phyloP scores from a whole-genome alignment of 805 yeast species.

The Cyberlindnera americana region DNA sequence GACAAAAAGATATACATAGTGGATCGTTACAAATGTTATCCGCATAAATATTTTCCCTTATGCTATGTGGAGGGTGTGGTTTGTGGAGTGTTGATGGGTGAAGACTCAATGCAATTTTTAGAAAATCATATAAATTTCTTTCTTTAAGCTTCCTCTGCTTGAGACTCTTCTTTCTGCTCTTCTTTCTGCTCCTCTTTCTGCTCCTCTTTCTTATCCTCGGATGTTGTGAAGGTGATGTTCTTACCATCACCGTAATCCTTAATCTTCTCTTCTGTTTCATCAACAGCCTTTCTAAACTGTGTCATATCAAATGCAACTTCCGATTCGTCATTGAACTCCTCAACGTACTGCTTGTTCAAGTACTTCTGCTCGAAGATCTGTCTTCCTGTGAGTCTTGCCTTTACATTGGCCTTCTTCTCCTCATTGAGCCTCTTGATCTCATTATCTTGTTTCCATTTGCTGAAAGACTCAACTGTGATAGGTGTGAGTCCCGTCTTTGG shows the following conservation, averaged over 20 bases:
- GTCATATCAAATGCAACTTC: conserved; percentile 40
- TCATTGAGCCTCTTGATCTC: conserved; percentile 49
- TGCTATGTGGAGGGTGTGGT: background rate
- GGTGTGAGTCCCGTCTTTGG: conserved; percentile 77
- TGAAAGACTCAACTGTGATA: conserved; percentile 76
- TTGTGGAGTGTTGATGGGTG: no score
- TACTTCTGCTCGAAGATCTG: conserved; percentile 63
- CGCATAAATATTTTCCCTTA: background rate
- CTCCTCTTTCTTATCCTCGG: conserved; percentile 28
- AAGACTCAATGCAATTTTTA: background rate
- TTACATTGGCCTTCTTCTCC: conserved; percentile 37
- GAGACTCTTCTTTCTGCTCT: conserved; percentile 24
- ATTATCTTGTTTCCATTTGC: conserved; percentile 77
- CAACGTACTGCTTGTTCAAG: conserved; percentile 52
- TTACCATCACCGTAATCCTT: conserved; percentile 41
- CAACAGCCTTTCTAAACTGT: conserved; percentile 37
- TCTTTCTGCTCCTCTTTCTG: conserved; percentile 8
- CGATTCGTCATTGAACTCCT: conserved; percentile 38
- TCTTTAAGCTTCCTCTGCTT: no score
- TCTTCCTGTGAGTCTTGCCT: conserved; percentile 53
- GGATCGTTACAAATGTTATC: conserved; percentile 22
- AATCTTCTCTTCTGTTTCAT: conserved; percentile 33
- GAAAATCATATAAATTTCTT: no score
- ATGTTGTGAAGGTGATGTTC: conserved; percentile 33
- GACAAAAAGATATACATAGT: conserved; percentile 19